Conservation (phyloP, 108 stramenopile species). For the Stephanodiscus triporus region DNA sequence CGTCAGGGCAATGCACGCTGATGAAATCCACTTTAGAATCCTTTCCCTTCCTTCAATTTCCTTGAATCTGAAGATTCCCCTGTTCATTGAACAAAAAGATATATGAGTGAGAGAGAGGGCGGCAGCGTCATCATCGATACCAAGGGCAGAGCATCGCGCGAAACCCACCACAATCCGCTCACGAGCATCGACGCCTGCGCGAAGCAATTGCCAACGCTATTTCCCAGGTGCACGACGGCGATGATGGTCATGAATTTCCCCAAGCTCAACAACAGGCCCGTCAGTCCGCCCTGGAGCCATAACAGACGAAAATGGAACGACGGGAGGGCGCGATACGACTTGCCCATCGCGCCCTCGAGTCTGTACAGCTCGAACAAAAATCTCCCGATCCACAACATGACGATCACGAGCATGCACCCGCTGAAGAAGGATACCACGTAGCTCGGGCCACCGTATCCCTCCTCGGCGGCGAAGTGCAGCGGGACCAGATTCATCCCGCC, state of each 20-base stretch:
- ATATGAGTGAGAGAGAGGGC: neutral
- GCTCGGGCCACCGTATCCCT: slow-evolving; percentile 41
- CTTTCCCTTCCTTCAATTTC: slow-evolving; percentile 34
- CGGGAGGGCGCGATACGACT: slow-evolving; percentile 57
- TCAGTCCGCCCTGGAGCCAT: slow-evolving; percentile 55
- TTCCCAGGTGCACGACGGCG: slow-evolving; percentile 34
- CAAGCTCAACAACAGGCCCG: slow-evolving; percentile 29
- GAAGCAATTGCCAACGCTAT: slow-evolving; percentile 48
- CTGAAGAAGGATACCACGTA: slow-evolving; percentile 59
- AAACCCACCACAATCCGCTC: slow-evolving; percentile 35
- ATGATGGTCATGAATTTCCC: slow-evolving; percentile 48
- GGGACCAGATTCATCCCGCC: slow-evolving; percentile 65
- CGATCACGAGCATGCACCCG: slow-evolving; percentile 58
- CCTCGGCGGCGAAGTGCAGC: slow-evolving; percentile 58
- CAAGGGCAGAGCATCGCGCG: no score
- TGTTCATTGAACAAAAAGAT: neutral
- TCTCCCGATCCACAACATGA: slow-evolving; percentile 48
- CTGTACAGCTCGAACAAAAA: slow-evolving; percentile 34
- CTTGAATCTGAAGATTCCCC: slow-evolving; percentile 42
- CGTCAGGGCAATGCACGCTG: slow-evolving; percentile 24
- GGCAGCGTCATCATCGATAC: neutral
- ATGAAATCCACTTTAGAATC: slow-evolving; percentile 37
- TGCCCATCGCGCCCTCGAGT: slow-evolving; percentile 6
- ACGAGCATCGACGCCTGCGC: slow-evolving; percentile 48
- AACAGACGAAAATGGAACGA: slow-evolving; percentile 55